Evolutionary conservation across 2,329 filamentous ascomycete species (phyloP), one percentile per base, ranked within the genome.

Genomic region (Aspergillus terreus): DNA sequence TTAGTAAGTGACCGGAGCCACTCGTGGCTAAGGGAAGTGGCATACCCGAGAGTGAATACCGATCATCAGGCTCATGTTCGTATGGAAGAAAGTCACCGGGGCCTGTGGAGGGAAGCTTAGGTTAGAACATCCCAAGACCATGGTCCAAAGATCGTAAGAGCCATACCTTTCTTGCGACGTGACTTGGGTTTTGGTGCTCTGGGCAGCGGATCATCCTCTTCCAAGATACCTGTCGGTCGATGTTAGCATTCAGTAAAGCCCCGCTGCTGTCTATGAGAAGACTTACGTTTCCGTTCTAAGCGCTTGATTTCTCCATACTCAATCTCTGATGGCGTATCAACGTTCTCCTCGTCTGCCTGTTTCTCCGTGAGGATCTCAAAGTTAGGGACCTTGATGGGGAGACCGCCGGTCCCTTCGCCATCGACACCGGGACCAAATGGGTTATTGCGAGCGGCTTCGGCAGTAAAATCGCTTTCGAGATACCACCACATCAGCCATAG

Each of bases 401-500:
- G 57, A 5, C 71, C 73, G 10, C 67, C 72, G 4, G 69, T 65
- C 9, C 68, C 72, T 47, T 76, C 71, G 25, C 71, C 73, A 44
- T 73, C 71, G 35, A 71, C 55, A 12, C 76, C 76, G 2, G 72
- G 70, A 0, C 94, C 94, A 63, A 96, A 99, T 0, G 94, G 94
- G 64, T 99, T 99, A 61, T 89, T 86, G 44, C 90, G 81, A 42
- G 90, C 92, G 50, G 89, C 90, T 63, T 96, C 89, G 61, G 87
- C 84, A 0, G 89, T 89, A 61, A 96, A 97, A 68, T 96, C 90
- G 25, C 92, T 96, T 69, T 99, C 94, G 15, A 99, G 81, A 66
- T 99, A 97, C 78, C 94, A 96, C 94, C 94, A 99, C 85, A 99
- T 95, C 57, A 99, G 78, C 94, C 94, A 99, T 17, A 99, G 75